Base-by-base conservation (phyloP, 140 eudicot genomes). In the Flaveria floridana region DNA sequence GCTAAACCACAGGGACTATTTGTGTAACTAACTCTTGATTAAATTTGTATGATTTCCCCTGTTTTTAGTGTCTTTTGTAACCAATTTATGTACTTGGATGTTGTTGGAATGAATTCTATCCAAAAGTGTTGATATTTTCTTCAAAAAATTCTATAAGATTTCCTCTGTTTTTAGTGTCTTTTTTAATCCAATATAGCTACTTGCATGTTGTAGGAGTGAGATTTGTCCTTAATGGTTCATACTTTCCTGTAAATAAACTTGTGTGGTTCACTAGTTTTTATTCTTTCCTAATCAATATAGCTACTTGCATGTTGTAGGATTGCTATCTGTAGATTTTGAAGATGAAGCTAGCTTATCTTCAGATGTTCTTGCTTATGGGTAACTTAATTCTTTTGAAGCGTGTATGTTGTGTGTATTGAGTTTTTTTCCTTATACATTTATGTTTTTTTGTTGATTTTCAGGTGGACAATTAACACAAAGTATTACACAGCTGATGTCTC, bases 391-490 rank as follows among this genome's bases (percentile, higher is more conserved):
- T 48, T 70, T 56, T 59, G 0, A 2, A 25, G 73, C 55, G 1
- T 76, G 73, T 46, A 55, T 37, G 63, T 21, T 37, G 63, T 21
- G 57, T 13, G 19, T 2, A 9, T 28, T 20, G 12, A 15, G 41
- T 28, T 30, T 63, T 15, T 12, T 62, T 12, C n/a, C 12, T 30
- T 63, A 26, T 1, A 28, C 34, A 28, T 63, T 5, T 30, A 15
- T 69, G 77, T 12, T 25, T 13, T 39, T 19, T 13, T 68, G 21
- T 28, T 16, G 18, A 42, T 62, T 23, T 67, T 68, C 82, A 90
- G 99, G 87, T 90, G 99, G 99, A 94, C 95, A 34, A 84, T 94
- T 84, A 85, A 94, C 89, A 94, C 99, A 46, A 94, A 90, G 84
- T 94, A 94, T 78, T 94, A 94, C 77, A 79, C 88, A 41, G 97